Evolutionary conservation across 768 basidiomycete genomes (phyloP).

Genomic region (Tephrocybe sp.): DNA sequence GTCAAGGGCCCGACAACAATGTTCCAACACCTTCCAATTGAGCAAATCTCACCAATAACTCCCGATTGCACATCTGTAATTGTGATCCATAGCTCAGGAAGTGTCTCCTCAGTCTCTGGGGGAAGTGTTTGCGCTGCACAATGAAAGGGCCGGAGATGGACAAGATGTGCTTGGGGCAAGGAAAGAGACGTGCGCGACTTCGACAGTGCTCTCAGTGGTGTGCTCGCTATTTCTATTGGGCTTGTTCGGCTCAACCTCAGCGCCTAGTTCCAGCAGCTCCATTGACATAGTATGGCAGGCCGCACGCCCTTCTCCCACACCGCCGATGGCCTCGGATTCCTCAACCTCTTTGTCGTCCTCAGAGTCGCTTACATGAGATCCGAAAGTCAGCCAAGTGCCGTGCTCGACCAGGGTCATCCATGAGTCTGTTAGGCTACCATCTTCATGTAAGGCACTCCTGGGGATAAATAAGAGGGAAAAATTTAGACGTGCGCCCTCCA

Average conservation of each 20-base stretch:
- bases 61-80: slow-evolving; percentile 42
- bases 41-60: slow-evolving; percentile 9
- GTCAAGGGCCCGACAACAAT: slow-evolving; percentile 74
- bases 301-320: slow-evolving; percentile 91
- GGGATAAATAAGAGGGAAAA: too few relatives aligned
- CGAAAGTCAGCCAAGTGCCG: slow-evolving; percentile 77
- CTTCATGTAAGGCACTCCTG: too few relatives aligned
- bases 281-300: slow-evolving; percentile 93
- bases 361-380: slow-evolving; percentile 92
- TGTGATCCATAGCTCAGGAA: slow-evolving; percentile 42
- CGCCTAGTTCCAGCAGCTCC: slow-evolving; percentile 64
- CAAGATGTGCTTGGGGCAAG: too few relatives aligned
- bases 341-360: slow-evolving; percentile 93
- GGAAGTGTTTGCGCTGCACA: slow-evolving; percentile 63
- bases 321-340: slow-evolving; percentile 93
- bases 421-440: too few relatives aligned
- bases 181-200: too few relatives aligned
- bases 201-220: slow-evolving; percentile 46
- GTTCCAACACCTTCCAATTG: slow-evolving; percentile 25
- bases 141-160: too few relatives aligned
- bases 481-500: too few relatives aligned
- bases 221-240: too few relatives aligned
- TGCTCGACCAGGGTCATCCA: too few relatives aligned
- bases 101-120: slow-evolving; percentile 65
- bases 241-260: slow-evolving; percentile 69